Evolutionary conservation across 768 basidiomycete genomes (phyloP).

Genomic region (Collybiopsis confluens): DNA sequence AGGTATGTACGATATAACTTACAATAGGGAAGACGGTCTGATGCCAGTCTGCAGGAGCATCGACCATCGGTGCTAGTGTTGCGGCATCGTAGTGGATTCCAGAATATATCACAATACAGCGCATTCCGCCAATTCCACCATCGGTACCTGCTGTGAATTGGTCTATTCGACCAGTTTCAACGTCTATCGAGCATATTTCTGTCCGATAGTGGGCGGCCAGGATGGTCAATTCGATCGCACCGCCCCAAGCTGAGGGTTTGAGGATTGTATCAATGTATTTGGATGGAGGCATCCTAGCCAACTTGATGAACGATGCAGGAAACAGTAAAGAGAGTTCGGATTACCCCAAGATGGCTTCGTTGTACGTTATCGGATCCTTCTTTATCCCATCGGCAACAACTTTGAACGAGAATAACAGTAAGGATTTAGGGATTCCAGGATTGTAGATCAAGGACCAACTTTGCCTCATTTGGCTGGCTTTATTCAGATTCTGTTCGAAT

Average conservation of each 20-base stretch:
- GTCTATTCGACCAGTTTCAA: constrained; percentile 89
- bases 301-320: constrained; percentile 1
- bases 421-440: no score
- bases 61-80: constrained; percentile 70
- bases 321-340: constrained; percentile 8
- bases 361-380: constrained; percentile 66
- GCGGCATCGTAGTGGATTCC: constrained; percentile 97
- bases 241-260: constrained; percentile 84
- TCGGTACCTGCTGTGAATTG: constrained; percentile 58
- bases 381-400: constrained; percentile 84
- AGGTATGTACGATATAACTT: constrained; percentile 15
- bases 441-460: constrained; percentile 39
- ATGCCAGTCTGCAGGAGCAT: constrained; percentile 84
- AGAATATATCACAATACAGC: constrained; percentile 83
- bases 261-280: constrained; percentile 81
- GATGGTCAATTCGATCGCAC: constrained; percentile 89
- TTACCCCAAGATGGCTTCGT: constrained; percentile 85
- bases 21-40: constrained; percentile 75
- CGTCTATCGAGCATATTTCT: constrained; percentile 88
- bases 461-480: constrained; percentile 66
- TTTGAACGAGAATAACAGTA: constrained; percentile 22
- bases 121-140: constrained; percentile 29
- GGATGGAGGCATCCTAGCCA: constrained; percentile 44
- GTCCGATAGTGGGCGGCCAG: constrained; percentile 78
- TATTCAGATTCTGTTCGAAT: constrained; percentile 78